phyloP scores from a whole-genome alignment of 2,329 filamentous ascomycete species.

The Aspergillus ochraceoroseus region DNA sequence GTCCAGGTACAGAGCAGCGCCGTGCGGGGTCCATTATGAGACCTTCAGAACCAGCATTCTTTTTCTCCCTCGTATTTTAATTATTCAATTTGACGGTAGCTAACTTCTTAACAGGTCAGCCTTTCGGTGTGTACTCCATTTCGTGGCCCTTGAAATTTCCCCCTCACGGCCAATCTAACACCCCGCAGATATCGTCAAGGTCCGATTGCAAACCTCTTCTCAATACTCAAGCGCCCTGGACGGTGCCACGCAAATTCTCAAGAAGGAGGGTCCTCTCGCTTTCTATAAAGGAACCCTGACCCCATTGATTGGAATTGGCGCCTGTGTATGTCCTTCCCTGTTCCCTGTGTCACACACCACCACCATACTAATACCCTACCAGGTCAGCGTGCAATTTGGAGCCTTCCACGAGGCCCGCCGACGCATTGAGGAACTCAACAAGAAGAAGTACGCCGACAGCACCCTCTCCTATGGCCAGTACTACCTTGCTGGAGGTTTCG shows the following conservation, averaged over 20 bases:
- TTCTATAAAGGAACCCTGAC: slow-evolving; percentile 99
- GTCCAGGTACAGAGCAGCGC: too few species aligned
- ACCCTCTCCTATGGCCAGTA: slow-evolving; percentile 77
- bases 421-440: slow-evolving; percentile 72
- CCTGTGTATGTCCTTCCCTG: slow-evolving; percentile 61
- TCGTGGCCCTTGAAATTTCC: neutral
- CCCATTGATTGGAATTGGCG: slow-evolving; percentile 89
- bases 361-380: slow-evolving; percentile 8
- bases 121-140: slow-evolving; percentile 52
- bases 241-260: slow-evolving; percentile 77
- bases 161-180: slow-evolving; percentile 15
- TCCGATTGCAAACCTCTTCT: slow-evolving; percentile 83
- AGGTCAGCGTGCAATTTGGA: slow-evolving; percentile 90
- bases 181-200: slow-evolving; percentile 81
- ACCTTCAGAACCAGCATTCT: too few species aligned
- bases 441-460: slow-evolving; percentile 39
- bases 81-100: slow-evolving; percentile 14
- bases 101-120: slow-evolving; percentile 51
- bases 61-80: too few species aligned
- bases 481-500: slow-evolving; percentile 85
- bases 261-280: slow-evolving; percentile 77
- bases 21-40: too few species aligned
- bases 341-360: neutral
- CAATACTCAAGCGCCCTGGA: slow-evolving; percentile 75
- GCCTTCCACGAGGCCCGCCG: slow-evolving; percentile 91